Evolutionary conservation across 2,329 filamentous ascomycete genomes (phyloP), one percentile per base, ranked within the genome.

Genomic region (Diplodia mutila): DNA sequence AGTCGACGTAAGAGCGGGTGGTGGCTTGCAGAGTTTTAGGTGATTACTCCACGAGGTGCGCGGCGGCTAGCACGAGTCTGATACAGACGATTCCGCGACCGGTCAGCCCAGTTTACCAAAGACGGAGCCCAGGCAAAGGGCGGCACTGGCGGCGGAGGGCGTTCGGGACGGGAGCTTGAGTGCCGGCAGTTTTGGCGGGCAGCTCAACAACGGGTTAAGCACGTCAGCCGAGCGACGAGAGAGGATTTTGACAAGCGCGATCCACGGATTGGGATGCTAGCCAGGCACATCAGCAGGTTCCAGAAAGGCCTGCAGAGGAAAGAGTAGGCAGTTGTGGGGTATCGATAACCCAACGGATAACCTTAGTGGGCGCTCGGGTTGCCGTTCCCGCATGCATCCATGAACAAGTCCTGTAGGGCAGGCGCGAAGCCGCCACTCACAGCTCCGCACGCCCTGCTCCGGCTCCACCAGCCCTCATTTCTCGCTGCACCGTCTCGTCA

Each of bases 261-360:
- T 27, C 18, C 55, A 29, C 54, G 12, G 54, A 42, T 59, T n/a
- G 14, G 54, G 34, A 21, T 49, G 42, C 23, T 61, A 49, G 57
- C 25, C 42, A 61, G 39, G 57, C 57, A 48, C 57, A 49, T 34
- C 57, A 48, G 39, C 59, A 27, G 12, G 57, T 61, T 63, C 59
- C 59, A 63, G 42, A 51, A 63, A 51, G 59, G 59, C 18, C 55
- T 42, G n/a, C 39, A 29, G 59, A 25, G 46, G 27, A 37, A 18
- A 48, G n/a, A 3, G 39, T 18, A 32, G 39, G 12, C 6, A 5
- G 55, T 61, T 51, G 59, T 51, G 42, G 46, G 59, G 59, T 63
- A 63, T 63, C 59, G 59, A 63, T 63, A 63, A 61, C 57, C 39
- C 57, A 49, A 18, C 59, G 42, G 46, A 63, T 63, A 63, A 63